These are phyloP conservation scores for Cucurbita moschata DNA, from an alignment of 306 rosid species.

Conservation along the genomic window DNA sequence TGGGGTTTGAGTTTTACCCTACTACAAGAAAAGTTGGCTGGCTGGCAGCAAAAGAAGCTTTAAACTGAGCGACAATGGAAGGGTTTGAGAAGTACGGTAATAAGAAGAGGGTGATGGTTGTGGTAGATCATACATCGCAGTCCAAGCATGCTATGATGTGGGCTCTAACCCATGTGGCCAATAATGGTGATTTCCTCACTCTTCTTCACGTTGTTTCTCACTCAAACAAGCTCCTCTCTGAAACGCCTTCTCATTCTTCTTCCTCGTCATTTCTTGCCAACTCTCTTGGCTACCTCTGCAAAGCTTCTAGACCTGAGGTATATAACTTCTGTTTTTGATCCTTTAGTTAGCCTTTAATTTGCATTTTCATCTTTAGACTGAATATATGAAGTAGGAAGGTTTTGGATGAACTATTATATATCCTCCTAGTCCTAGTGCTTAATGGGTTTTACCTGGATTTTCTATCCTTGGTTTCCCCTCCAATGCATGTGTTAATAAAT, in stretches of 20 bases:
- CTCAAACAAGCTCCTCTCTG: conserved; percentile 3
- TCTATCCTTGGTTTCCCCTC: background rate
- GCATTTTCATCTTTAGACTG: background rate
- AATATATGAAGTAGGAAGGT: background rate
- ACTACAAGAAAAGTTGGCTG: background rate
- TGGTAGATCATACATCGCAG: conserved; percentile 54
- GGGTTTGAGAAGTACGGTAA: conserved; percentile 15
- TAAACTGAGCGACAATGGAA: conserved; percentile 10
- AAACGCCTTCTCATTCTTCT: conserved; percentile 28
- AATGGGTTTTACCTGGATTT: background rate
- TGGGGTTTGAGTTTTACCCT: conserved; percentile 24
- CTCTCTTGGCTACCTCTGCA: conserved; percentile 73
- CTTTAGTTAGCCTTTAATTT: background rate
- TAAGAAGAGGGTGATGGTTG: conserved; percentile 89
- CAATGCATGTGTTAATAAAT: background rate
- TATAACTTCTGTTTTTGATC: background rate
- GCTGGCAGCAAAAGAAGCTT: background rate
- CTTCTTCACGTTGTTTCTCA: conserved; percentile 57
- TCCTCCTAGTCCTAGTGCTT: background rate
- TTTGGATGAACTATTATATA: background rate
- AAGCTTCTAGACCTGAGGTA: conserved; percentile 83
- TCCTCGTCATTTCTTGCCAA: conserved; percentile 44
- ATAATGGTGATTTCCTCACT: conserved; percentile 69
- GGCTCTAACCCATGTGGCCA: conserved; percentile 74
- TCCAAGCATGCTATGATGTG: conserved; percentile 92